Evolutionary conservation across 2,329 filamentous ascomycete genomes (phyloP).

Genomic region (Aspergillus versicolor): DNA sequence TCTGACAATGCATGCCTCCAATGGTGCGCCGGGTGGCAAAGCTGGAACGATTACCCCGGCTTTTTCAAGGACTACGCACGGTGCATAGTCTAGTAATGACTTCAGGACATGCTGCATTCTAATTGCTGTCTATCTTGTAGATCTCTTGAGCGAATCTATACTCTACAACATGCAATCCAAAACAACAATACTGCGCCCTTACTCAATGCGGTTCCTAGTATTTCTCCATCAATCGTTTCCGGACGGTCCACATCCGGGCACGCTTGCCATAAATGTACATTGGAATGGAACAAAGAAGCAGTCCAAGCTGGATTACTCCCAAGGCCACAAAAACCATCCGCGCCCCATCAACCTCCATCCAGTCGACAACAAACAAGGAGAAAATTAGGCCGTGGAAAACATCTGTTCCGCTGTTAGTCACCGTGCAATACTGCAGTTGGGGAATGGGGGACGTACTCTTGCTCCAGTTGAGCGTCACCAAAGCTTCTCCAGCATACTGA

Average conservation of each 20-base stretch:
- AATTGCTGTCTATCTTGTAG: neutral
- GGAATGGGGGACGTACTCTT: constrained; percentile 62
- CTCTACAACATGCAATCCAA: neutral
- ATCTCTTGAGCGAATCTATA: neutral
- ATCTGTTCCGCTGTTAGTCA: constrained; percentile 45
- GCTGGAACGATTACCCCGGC: too few relatives aligned
- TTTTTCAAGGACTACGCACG: too few relatives aligned
- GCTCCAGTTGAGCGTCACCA: constrained; percentile 90
- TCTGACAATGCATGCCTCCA: too few relatives aligned
- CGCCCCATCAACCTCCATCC: constrained; percentile 73
- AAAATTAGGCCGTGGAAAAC: constrained; percentile 88
- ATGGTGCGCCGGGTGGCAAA: too few relatives aligned
- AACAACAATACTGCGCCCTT: neutral
- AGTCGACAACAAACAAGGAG: constrained; percentile 80
- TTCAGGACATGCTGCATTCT: too few relatives aligned
- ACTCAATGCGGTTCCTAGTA: constrained; percentile 5
- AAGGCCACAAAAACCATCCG: constrained; percentile 78
- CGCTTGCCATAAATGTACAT: constrained; percentile 95
- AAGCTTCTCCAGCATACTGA: constrained; percentile 87
- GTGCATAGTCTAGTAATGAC: neutral
- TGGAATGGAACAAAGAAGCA: constrained; percentile 73
- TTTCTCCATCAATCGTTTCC: constrained; percentile 79
- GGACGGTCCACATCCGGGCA: constrained; percentile 88
- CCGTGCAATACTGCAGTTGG: neutral
- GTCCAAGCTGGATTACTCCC: constrained; percentile 78